These are phyloP conservation scores for Fusarium abutilonis DNA, from an alignment of 2,329 filamentous ascomycete genomes.

Conservation along the genomic window DNA sequence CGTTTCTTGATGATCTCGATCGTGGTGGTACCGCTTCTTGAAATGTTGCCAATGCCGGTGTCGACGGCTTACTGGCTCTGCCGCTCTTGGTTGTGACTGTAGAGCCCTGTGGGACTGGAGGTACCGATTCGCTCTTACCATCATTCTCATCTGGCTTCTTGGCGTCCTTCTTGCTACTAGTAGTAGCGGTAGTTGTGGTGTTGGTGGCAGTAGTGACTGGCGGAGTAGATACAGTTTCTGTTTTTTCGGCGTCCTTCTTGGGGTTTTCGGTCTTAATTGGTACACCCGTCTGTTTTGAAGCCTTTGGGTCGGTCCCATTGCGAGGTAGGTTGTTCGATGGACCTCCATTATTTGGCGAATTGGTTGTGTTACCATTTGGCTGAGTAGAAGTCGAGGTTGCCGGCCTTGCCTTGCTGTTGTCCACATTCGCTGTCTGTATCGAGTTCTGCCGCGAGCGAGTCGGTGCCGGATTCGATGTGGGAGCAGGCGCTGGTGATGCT, in stretches of 20 bases:
- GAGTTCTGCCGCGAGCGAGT: conserved; percentile 82
- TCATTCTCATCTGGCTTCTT: conserved; percentile 53
- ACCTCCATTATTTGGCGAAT: conserved; percentile 51
- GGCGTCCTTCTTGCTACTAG: conserved; percentile 57
- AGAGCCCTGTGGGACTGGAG: conserved; percentile 52
- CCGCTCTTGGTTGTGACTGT: conserved; percentile 72
- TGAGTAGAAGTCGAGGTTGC: conserved; percentile 70
- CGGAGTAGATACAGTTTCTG: conserved; percentile 42
- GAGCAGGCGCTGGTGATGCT: conserved; percentile 68
- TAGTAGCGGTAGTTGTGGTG: conserved; percentile 2
- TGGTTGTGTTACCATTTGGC: conserved; percentile 61
- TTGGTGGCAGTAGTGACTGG: conserved; percentile 36
- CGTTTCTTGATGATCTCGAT: conserved; percentile 64
- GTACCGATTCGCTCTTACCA: conserved; percentile 58
- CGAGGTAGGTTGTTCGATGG: conserved; percentile 45
- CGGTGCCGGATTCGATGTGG: conserved; percentile 69
- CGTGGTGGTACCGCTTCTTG: conserved; percentile 66
- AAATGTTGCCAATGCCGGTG: conserved; percentile 68
- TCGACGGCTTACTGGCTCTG: conserved; percentile 73
- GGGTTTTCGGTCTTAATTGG: conserved; percentile 47
- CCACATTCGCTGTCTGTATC: conserved; percentile 63
- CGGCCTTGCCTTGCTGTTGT: conserved; percentile 64
- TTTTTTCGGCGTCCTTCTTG: conserved; percentile 50
- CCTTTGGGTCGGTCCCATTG: conserved; percentile 58
- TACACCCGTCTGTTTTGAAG: conserved; percentile 58